phyloP scores from a whole-genome alignment of 2,329 filamentous ascomycete species.

The Paramyrothecium sp. region DNA sequence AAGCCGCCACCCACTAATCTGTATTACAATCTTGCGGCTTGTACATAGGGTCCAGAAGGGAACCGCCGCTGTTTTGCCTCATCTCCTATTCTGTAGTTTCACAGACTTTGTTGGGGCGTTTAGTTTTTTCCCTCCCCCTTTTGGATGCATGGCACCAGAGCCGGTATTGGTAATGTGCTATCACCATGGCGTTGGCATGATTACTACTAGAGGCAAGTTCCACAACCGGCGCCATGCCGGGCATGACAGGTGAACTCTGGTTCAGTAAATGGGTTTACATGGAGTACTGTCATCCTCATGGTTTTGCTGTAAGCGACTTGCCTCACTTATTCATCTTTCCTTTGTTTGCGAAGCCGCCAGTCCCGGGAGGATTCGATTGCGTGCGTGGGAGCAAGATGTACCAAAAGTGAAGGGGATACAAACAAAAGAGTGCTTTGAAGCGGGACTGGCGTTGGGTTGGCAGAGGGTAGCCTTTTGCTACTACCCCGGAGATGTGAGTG shows the following conservation, averaged over 20 bases:
- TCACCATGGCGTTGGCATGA: background rate
- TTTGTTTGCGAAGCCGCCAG: constrained; percentile 1
- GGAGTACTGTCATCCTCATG: background rate
- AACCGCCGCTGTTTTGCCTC: constrained; percentile 18
- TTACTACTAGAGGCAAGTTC: background rate
- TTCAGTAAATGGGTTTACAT: background rate
- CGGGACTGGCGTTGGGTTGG: background rate
- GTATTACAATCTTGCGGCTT: constrained; percentile 6
- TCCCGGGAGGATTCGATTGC: background rate
- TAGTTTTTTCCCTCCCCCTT: background rate
- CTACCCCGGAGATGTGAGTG: background rate
- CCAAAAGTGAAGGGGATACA: background rate
- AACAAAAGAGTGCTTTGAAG: background rate
- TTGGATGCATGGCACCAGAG: background rate
- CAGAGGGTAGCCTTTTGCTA: background rate
- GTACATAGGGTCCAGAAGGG: constrained; percentile 11
- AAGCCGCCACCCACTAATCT: constrained; percentile 42
- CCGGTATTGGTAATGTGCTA: background rate
- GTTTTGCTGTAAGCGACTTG: background rate
- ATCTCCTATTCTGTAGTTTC: constrained; percentile 8
- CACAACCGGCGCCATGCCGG: background rate
- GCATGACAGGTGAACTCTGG: background rate
- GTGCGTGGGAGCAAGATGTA: background rate
- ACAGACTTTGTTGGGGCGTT: background rate
- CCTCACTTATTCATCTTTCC: constrained; percentile 3